Conservation (phyloP, 1,284 basidiomycete genomes). For the Marasmius tenuissimus region DNA sequence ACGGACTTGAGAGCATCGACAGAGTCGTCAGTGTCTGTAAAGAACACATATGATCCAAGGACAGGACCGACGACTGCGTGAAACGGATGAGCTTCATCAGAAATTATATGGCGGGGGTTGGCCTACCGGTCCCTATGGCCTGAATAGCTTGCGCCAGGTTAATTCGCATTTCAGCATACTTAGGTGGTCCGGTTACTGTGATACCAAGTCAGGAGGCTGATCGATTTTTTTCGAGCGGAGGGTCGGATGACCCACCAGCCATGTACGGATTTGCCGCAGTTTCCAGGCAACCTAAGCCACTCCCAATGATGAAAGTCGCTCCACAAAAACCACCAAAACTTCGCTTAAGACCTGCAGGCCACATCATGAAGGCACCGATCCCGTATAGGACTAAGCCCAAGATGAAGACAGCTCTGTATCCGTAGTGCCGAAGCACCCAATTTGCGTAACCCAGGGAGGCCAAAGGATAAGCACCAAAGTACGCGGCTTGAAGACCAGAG, state of each 20-base stretch:
- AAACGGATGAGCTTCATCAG: background rate
- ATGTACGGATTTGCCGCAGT: conserved; percentile 36
- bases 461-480: conserved; percentile 70
- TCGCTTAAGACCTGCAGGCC: conserved; percentile 33
- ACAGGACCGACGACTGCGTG: conserved; percentile 30
- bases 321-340: conserved; percentile 37
- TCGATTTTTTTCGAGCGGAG: background rate
- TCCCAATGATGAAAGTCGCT: conserved; percentile 36
- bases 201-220: background rate
- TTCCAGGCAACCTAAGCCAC: conserved; percentile 32
- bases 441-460: conserved; percentile 34
- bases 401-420: conserved; percentile 34
- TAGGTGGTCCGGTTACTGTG: conserved; percentile 31
- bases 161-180: conserved; percentile 34
- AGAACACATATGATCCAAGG: conserved; percentile 33
- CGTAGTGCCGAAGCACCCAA: conserved; percentile 31
- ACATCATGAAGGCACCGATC: conserved; percentile 34
- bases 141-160: conserved; percentile 34
- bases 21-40: conserved; percentile 30
- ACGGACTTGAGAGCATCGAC: conserved; percentile 31
- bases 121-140: conserved; percentile 26
- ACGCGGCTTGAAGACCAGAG: conserved; percentile 83
- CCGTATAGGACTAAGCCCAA: conserved; percentile 31
- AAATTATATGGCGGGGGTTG: background rate
- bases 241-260: conserved; percentile 24